Base-by-base conservation (phyloP, 169 alveolate species). In the Babesia gibsoni region DNA sequence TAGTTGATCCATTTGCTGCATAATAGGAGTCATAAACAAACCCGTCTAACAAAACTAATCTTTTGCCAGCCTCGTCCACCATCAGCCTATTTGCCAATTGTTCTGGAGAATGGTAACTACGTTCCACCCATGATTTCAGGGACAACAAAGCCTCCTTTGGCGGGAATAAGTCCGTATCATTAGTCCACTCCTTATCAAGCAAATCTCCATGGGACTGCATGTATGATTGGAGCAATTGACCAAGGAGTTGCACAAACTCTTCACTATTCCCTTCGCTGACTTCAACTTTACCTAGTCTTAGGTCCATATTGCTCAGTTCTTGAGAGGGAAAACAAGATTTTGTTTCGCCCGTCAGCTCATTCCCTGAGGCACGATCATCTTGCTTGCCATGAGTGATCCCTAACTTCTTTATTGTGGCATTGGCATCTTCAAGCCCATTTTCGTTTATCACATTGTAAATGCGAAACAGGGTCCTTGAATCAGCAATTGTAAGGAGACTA, bases 121-220 rank as follows among this genome's bases (percentile, higher is more conserved):
- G 14, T 16, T 27, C 49, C 46, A 9, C 10, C 72, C 57, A 42
- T 32, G 16, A 18, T 1, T 22, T 25, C n/a, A 20, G 6, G 16
- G 72, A 61, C 16, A 61, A 2, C 56, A 61, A 10, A n/a, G 72
- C 41, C 18, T 61, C 72, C n/a, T 61, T 43, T 16, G 27, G 72
- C 25, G 58, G 59, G 33, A 33, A 36, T 3, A 46, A 29, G 36
- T 9, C 25, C 20, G 4, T 45, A 10, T 22, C 30, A 18, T 16
- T 0, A 54, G 18, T 18, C 56, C 45, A 61, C 7, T 22, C 9
- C 4, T 49, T 41, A 23, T 46, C 35, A 10, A 48, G 36, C 36
- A 61, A 16, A 18, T 61, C 72, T 4, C 30, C 43, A 29, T 61
- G 72, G 3, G 58, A 27, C 29, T 1, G 25, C 8, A 46, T 7